Evolutionary conservation across 495 filamentous ascomycete genomes (phyloP), one percentile per base, ranked within the genome.

Genomic region (Hypoxylon intermedium): DNA sequence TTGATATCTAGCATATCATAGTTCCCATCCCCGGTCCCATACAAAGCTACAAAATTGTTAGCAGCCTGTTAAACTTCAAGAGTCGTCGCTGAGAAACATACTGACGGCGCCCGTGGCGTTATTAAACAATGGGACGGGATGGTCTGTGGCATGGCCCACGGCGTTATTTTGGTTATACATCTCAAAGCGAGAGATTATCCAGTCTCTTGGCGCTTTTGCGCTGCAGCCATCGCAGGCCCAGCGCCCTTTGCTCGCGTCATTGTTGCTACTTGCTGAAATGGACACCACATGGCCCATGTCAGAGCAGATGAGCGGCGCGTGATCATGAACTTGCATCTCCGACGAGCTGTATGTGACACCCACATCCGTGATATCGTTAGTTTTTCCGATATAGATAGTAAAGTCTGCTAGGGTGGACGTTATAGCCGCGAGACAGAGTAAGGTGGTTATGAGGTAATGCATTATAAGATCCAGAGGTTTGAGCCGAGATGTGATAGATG

Each of bases 201-300:
- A 65, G 28, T 65, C 41, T 15, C 47, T 45, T 15, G 36, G 36
- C 36, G 36, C 36, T 4, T 47, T 30, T 9, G 51, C 62, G 9
- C 15, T 60, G 31, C 62, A 65, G 5, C 62, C 62, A 40, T 65
- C 62, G n/a, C 62, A 65, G 0, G 61, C 61, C 61, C 61, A 65
- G 3, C 55, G 49, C 3, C 61, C 50, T n/a, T 65, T 65, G 15
- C 61, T 65, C 7, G 61, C 61, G 36, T 65, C 61, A 23, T 65
- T 65, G 12, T 45, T 52, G 50, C 9, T 55, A 26, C 61, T 65
- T 4, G 49, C 48, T 1, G 61, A 59, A 1, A 65, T 59, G 11
- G 61, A 13, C 7, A 65, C 48, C 18, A 51, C 45, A 20, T 59
- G 61, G 13, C 45, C 50, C 30, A 47, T 46, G 9, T 65, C 61